Percentiles rank a stretch among this genome's conserved stretches.
Conservation (phyloP, 2,329 filamentous ascomycete species). For the Aspergillus tamarii region DNA sequence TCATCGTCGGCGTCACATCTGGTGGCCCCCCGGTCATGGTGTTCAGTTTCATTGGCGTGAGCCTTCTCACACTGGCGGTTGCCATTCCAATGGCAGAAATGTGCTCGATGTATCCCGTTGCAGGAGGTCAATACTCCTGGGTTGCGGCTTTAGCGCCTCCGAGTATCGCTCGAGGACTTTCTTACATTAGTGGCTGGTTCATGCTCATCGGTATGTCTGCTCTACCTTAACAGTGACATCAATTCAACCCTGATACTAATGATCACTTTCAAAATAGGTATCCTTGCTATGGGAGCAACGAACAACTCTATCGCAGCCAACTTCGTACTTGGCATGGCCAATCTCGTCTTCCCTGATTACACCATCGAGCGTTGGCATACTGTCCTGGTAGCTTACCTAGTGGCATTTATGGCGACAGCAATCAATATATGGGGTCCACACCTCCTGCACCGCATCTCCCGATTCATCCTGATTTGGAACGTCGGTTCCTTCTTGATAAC, state of each 20-base stretch:
- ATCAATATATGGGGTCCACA: conserved; percentile 57
- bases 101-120: conserved; percentile 60
- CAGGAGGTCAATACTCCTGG: conserved; percentile 62
- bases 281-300: conserved; percentile 57
- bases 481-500: conserved; percentile 57
- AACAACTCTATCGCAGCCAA: conserved; percentile 60
- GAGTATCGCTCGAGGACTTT: conserved; percentile 47
- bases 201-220: conserved; percentile 48
- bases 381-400: conserved; percentile 55
- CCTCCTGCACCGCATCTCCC: conserved; percentile 56
- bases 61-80: conserved; percentile 55
- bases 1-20: conserved; percentile 59
- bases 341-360: conserved; percentile 55
- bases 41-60: conserved; percentile 60
- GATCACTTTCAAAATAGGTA: conserved; percentile 30
- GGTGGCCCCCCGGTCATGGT: conserved; percentile 64
- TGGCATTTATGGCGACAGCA: conserved; percentile 49
- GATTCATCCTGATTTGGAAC: conserved; percentile 57
- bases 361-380: conserved; percentile 61
- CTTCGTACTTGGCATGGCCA: conserved; percentile 59
- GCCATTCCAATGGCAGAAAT: conserved; percentile 64
- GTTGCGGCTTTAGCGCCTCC: conserved; percentile 59
- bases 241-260: not conserved
- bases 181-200: conserved; percentile 54
- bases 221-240: not conserved